Base-by-base conservation (phyloP, 1,284 basidiomycete species). In the Mrakiaceae sp. region DNA sequence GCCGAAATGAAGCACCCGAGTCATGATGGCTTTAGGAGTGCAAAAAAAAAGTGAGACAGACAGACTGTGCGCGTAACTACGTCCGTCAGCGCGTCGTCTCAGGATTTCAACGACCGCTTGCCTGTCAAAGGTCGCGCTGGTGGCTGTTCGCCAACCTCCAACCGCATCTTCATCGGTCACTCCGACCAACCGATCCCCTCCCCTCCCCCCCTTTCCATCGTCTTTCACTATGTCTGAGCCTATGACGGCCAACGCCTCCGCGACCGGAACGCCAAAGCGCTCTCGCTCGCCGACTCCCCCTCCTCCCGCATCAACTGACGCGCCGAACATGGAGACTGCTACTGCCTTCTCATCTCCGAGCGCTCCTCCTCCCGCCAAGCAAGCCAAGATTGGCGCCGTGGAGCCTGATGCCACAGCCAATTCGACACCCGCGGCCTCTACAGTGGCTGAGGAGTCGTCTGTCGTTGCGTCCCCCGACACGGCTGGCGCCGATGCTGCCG, bases 241-340 rank as follows among this genome's bases (percentile, higher is more conserved):
- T 39, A 50, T 50, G 39, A 16, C 56, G 3, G 27, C 58, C 16
- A 49, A 12, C 49, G 49, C 42, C 4, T 8, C 58, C 27, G n/a
- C 47, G 9, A 50, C 58, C 2, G 7, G 46, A 3, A 39, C 58
- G 16, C 7, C 27, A n/a, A 60, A 60, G 42, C 49, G 58, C 39
- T 47, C 47, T 48, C 58, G 58, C 11, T 60, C 58, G 7, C 11
- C 50, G 58, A 52, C 58, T 7, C 58, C 58, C 7, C 49, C 58
- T 6, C 14, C 48, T 8, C 46, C 43, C 5, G 9, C 44, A 4
- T 50, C 53, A 7, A 7, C n/a, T 10, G 46, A 52, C 16, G n/a
- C 53, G 10, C 4, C 60, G 8, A 27, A 27, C 27, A 27, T 27
- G 27, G 5, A 7, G 11, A 11, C 51, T 40, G 7, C 60, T 6